phyloP scores from a whole-genome alignment of 306 rosid species.

The Vigna hirtella region DNA sequence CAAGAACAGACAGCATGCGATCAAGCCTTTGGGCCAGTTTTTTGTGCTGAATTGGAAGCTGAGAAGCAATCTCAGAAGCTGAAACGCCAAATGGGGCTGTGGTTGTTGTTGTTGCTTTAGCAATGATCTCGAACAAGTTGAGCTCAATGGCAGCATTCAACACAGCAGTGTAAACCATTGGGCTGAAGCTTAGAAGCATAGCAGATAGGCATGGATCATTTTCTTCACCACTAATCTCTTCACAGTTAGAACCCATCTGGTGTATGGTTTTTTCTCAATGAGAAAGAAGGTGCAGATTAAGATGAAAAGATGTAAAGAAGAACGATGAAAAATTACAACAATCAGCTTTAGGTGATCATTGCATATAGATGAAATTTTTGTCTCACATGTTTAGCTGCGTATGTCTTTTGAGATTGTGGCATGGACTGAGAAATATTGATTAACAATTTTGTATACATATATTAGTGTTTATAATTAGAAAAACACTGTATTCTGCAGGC shows the following conservation, averaged over 20 bases:
- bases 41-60: background rate
- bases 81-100: constrained; percentile 2
- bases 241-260: background rate
- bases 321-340: too few species aligned
- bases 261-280: background rate
- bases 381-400: background rate
- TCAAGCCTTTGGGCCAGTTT: constrained; percentile 37
- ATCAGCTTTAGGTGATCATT: too few species aligned
- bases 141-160: constrained; percentile 38
- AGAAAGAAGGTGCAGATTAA: too few species aligned
- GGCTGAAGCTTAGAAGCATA: constrained; percentile 9
- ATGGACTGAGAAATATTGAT: background rate
- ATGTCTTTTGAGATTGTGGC: background rate
- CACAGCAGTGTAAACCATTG: constrained; percentile 7
- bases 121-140: constrained; percentile 43
- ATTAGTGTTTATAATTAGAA: background rate
- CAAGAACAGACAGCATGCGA: constrained; percentile 44
- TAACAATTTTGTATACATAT: background rate
- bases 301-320: too few species aligned
- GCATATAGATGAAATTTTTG: too few species aligned
- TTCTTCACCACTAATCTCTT: background rate
- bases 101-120: background rate
- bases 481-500: too few species aligned
- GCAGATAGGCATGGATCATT: constrained; percentile 39
- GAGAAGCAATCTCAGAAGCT: constrained; percentile 41